These are phyloP conservation scores for Posidonia australis DNA, from an alignment of 106 monocot species.

Conservation along the genomic window DNA sequence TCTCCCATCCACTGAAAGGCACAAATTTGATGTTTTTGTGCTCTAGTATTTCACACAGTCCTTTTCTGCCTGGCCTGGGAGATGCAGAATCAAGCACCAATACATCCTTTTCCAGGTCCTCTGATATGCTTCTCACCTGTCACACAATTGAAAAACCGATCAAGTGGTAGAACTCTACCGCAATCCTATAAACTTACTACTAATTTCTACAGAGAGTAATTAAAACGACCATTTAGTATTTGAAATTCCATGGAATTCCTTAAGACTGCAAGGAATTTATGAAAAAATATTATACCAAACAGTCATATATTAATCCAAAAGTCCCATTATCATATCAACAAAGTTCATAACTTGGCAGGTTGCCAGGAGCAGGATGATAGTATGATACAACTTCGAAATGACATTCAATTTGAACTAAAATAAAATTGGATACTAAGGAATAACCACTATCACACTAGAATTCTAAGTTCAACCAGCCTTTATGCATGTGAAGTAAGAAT, in stretches of 20 bases:
- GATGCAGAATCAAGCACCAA: constrained; percentile 8
- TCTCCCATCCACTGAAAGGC: constrained; percentile 71
- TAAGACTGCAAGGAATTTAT: background rate
- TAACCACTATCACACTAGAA: too few relatives aligned
- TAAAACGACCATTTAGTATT: background rate
- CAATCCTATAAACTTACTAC: background rate
- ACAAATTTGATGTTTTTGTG: constrained; percentile 43
- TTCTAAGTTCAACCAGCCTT: too few relatives aligned
- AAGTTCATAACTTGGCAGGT: too few relatives aligned
- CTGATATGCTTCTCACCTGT: constrained; percentile 70
- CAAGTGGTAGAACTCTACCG: background rate
- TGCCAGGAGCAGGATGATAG: too few relatives aligned
- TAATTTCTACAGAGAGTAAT: background rate
- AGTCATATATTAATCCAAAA: too few relatives aligned
- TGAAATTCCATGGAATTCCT: background rate
- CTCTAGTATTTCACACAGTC: constrained; percentile 53
- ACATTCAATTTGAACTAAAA: too few relatives aligned
- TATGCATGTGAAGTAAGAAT: too few relatives aligned
- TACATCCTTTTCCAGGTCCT: constrained; percentile 50
- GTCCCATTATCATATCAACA: too few relatives aligned
- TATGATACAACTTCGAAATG: too few relatives aligned
- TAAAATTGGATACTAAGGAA: too few relatives aligned
- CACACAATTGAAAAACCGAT: background rate
- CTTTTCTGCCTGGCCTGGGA: constrained; percentile 54
- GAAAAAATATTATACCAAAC: too few relatives aligned